Conservation (phyloP, 805 yeast genomes). For the Pichia nanzhaoensis region DNA sequence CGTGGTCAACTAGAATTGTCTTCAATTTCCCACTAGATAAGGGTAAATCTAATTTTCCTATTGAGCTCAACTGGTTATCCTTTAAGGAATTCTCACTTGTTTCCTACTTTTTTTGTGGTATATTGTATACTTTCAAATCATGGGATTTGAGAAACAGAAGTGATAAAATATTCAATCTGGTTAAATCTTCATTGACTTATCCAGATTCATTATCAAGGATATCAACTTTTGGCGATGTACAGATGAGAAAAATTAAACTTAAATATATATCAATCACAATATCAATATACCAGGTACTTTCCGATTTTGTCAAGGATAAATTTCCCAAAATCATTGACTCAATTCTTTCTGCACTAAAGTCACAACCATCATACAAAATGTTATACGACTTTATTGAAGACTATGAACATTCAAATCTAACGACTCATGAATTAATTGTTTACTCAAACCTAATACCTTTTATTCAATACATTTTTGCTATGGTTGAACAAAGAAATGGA, state of each 20-base stretch:
- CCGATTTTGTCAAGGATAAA: slow-evolving; percentile 30
- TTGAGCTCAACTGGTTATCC: slow-evolving; percentile 35
- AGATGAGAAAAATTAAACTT: not conserved
- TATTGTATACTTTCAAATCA: slow-evolving; percentile 32
- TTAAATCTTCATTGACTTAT: not conserved
- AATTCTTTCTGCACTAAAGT: not conserved
- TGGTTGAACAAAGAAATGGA: slow-evolving; percentile 34
- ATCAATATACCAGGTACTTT: slow-evolving; percentile 30
- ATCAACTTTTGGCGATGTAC: not conserved
- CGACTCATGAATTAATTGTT: slow-evolving; percentile 34
- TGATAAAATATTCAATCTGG: slow-evolving; percentile 26
- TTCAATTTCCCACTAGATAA: slow-evolving; percentile 1
- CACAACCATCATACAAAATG: not conserved
- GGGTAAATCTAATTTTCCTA: slow-evolving; percentile 15
- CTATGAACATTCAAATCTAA: slow-evolving; percentile 33
- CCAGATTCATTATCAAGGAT: not conserved
- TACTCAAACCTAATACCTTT: slow-evolving; percentile 33
- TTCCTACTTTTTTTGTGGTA: slow-evolving; percentile 38
- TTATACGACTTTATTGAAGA: slow-evolving; percentile 31
- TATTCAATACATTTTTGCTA: slow-evolving; percentile 35
- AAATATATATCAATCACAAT: not conserved
- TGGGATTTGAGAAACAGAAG: slow-evolving; percentile 32
- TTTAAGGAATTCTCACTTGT: slow-evolving; percentile 37
- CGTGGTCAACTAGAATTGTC: not conserved
- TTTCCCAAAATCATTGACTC: slow-evolving; percentile 10